phyloP scores from a whole-genome alignment of 2,329 filamentous ascomycete species.

The Fusarium albidum region DNA sequence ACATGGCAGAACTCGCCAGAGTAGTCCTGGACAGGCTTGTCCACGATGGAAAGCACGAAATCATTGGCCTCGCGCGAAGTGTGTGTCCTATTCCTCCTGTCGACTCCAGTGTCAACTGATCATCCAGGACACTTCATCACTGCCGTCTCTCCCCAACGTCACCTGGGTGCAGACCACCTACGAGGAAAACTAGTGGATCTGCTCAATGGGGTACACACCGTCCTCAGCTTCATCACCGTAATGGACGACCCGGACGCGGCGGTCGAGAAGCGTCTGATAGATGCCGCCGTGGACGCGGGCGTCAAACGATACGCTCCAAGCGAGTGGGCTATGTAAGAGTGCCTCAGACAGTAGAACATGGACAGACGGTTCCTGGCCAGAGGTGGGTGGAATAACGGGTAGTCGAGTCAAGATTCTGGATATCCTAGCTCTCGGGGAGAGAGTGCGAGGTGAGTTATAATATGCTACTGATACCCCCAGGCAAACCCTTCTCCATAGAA shows the following conservation, averaged over 20 bases:
- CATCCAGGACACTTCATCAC: conserved; percentile 10
- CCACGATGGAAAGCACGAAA: conserved; percentile 27
- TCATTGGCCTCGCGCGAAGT: conserved; percentile 18
- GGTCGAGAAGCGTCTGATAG: conserved; percentile 63
- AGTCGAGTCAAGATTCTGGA: too few species aligned
- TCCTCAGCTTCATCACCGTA: conserved; percentile 57
- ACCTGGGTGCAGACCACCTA: conserved; percentile 56
- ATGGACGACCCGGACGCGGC: conserved; percentile 45
- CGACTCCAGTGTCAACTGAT: not conserved
- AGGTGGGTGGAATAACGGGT: too few species aligned
- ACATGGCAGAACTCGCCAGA: conserved; percentile 24
- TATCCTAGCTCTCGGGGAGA: too few species aligned
- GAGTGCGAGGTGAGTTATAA: too few species aligned
- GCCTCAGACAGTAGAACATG: too few species aligned
- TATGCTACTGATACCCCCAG: too few species aligned
- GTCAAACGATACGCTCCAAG: conserved; percentile 69
- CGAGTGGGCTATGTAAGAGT: conserved; percentile 59
- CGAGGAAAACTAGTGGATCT: conserved; percentile 48
- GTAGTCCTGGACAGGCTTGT: conserved; percentile 32
- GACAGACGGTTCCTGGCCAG: too few species aligned
- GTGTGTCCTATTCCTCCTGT: not conserved
- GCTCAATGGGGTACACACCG: conserved; percentile 56
- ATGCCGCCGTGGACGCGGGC: conserved; percentile 65
- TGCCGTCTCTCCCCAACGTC: conserved; percentile 38
- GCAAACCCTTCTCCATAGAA: too few species aligned